Evolutionary conservation across 371 early-diverging fungal genomes (phyloP).

Genomic region (Mortierella sp.): DNA sequence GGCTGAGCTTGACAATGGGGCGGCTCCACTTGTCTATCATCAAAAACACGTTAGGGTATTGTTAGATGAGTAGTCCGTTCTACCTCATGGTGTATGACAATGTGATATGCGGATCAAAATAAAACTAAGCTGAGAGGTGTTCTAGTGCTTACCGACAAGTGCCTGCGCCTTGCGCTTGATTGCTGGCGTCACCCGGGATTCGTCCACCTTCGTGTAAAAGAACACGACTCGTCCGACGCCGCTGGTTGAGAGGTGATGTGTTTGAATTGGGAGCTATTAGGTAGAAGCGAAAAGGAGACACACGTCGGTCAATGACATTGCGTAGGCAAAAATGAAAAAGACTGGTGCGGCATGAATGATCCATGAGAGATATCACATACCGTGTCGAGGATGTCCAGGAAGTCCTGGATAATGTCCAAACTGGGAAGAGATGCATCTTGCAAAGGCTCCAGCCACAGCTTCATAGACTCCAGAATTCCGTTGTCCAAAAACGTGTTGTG

Average conservation of each 20-base stretch:
- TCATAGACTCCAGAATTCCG: constrained; percentile 89
- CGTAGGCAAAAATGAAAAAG: too few relatives aligned
- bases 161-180: constrained; percentile 86
- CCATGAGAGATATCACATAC: constrained; percentile 50
- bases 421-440: constrained; percentile 96
- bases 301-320: neutral
- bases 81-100: neutral
- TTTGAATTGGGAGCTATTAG: constrained; percentile 80
- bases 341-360: neutral
- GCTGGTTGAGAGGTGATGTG: constrained; percentile 90
- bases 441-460: constrained; percentile 97
- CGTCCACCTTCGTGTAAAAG: constrained; percentile 94
- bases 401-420: constrained; percentile 89
- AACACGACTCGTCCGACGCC: constrained; percentile 91
- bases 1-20: constrained; percentile 84
- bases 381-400: constrained; percentile 83
- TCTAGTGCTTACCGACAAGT: constrained; percentile 71
- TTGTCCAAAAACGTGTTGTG: constrained; percentile 87
- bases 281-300: neutral
- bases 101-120: neutral
- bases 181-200: constrained; percentile 72
- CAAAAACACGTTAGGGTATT: neutral
- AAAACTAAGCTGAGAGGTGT: too few relatives aligned
- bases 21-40: constrained; percentile 85
- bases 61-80: neutral